A percentile compares a stretch with the other conserved stretches of the same genome.
phyloP scores from a whole-genome alignment of 805 yeast species.

The Starmerella cellae region DNA sequence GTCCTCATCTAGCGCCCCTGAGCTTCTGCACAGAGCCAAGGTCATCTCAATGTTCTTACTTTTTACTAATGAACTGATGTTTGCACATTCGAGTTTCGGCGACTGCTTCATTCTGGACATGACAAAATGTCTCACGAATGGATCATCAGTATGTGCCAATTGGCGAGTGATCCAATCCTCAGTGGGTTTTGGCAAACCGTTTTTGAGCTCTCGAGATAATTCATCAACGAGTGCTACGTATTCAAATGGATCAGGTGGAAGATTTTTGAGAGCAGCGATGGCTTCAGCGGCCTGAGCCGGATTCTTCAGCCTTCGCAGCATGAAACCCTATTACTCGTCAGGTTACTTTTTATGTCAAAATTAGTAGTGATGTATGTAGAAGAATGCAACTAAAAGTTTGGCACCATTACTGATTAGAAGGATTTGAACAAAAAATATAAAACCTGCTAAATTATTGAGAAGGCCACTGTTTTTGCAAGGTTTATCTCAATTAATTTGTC shows the following conservation, averaged over 20 bases:
- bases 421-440: too few relatives aligned
- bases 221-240: neutral
- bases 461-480: too few relatives aligned
- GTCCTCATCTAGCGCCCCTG: neutral
- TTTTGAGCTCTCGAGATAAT: neutral
- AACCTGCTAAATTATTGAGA: too few relatives aligned
- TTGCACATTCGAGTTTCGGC: neutral
- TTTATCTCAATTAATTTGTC: too few relatives aligned
- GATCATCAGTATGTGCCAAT: neutral
- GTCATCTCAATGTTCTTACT: neutral
- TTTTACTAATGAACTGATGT: neutral
- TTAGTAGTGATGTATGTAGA: too few relatives aligned
- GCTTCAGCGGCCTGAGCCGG: conserved; percentile 1
- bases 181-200: neutral
- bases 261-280: neutral
- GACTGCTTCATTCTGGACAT: neutral
- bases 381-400: too few relatives aligned
- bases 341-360: too few relatives aligned
- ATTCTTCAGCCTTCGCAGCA: neutral
- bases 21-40: neutral
- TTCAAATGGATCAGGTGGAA: neutral
- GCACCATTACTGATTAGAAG: too few relatives aligned
- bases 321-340: too few relatives aligned
- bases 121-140: neutral
- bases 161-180: neutral